Evolutionary conservation across 192 early-diverging fungal genomes (phyloP), one percentile per base, ranked within the genome.

Genomic region (Backusella mclennaniae): DNA sequence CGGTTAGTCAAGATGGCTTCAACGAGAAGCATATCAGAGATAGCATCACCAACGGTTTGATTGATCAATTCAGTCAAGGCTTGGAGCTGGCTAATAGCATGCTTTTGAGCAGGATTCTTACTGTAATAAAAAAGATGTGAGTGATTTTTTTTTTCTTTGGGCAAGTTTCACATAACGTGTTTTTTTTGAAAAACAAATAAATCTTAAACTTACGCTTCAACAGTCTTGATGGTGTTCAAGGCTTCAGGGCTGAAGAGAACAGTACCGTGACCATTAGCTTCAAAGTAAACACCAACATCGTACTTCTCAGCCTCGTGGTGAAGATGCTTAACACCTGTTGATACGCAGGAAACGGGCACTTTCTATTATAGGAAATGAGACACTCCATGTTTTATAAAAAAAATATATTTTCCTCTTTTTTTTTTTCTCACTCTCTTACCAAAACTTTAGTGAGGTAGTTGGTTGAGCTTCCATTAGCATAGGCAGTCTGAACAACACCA

Each of bases 201-300:
- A 53, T 38, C 3, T 63, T 35, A 19, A 39, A 80, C 75, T 42
- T 86, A 93, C 90, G 87, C 91, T 77, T 89, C 80, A 14, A 86
- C 73, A 17, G 85, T 82, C 70, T 90, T 84, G 82, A 98, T 95
- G 7, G 94, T 92, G 73, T 93, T 91, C 70, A 90, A 83, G 19
- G 93, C 93, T 4, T 79, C 80, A 52, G 89, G 78, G 82, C 95
- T 99, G 84, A 99, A 99, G 75, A 99, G 87, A 63, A 98, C 93
- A 21, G 98, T 99, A 69, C 98, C 98, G 82, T 99, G 98, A 73
- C 98, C 98, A 77, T 99, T 99, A 52, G 98, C 98, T 85, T 99
- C 98, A 93, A 99, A 99, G 89, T 99, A 99, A 46, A 98, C 96
- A 80, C 98, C 98, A 76, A 99, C 92, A 83, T 97, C 95, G 85